These are phyloP conservation scores for Ambrosia trifida DNA, from an alignment of 129 eudicot genomes.

Conservation along the genomic window DNA sequence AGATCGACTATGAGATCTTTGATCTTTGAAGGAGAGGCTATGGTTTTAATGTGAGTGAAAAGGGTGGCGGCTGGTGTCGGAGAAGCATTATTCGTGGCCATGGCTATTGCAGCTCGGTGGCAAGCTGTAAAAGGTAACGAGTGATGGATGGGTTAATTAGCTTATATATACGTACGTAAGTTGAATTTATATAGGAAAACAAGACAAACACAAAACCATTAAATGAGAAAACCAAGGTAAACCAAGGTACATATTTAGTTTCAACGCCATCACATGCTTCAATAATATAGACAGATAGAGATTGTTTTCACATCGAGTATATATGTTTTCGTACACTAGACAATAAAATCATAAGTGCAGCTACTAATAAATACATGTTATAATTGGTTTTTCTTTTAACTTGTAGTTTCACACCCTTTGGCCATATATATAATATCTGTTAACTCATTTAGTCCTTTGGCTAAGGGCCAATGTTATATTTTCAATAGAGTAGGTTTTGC, in stretches of 20 bases:
- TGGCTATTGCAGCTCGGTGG: conserved; percentile 10
- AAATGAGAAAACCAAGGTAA: too few relatives aligned
- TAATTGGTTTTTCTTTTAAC: too few relatives aligned
- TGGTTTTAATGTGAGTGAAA: neutral
- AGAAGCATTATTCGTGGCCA: conserved; percentile 33
- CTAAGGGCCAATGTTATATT: too few relatives aligned
- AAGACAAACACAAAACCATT: too few relatives aligned
- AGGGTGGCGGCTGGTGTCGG: conserved; percentile 15
- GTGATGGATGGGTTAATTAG: conserved; percentile 35
- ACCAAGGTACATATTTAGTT: too few relatives aligned
- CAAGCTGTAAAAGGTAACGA: conserved; percentile 20
- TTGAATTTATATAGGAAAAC: neutral
- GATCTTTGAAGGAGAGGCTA: conserved; percentile 27
- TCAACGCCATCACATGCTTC: neutral
- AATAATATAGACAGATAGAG: neutral
- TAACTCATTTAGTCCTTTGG: too few relatives aligned
- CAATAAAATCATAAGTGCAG: neutral
- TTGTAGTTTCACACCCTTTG: too few relatives aligned
- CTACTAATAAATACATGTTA: too few relatives aligned
- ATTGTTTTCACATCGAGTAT: neutral
- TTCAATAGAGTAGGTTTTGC: too few relatives aligned
- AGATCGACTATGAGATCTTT: conserved; percentile 27
- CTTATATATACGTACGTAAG: conserved; percentile 37
- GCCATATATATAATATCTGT: too few relatives aligned
- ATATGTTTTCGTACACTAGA: neutral